Percentiles rank a stretch among this genome's conserved stretches.
Evolutionary conservation across 257 asterid species (phyloP).

Genomic region (Knoxia roxburghii): DNA sequence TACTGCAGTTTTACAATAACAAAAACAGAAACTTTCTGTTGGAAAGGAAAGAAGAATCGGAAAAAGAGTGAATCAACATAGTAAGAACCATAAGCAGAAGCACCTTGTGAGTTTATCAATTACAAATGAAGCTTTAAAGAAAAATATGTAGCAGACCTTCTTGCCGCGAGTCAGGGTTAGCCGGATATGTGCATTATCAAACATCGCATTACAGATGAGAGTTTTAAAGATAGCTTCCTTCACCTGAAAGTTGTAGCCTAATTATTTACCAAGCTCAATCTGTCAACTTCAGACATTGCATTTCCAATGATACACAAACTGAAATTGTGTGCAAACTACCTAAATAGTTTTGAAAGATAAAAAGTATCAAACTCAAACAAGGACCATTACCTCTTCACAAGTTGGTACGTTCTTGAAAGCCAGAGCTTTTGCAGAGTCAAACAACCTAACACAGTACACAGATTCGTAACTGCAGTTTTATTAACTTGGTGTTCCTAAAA

Average conservation of each 20-base stretch:
- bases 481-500: not conserved
- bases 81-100: not conserved
- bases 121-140: not conserved
- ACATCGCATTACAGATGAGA: constrained; percentile 82
- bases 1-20: constrained; percentile 6
- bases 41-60: not conserved
- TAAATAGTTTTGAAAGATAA: constrained; percentile 6
- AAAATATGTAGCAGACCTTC: constrained; percentile 40
- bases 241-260: constrained; percentile 50
- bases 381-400: constrained; percentile 52
- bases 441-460: constrained; percentile 46
- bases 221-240: constrained; percentile 86
- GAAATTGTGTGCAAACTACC: not conserved
- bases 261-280: not conserved
- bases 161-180: constrained; percentile 93
- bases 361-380: not conserved
- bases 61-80: constrained; percentile 1
- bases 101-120: not conserved
- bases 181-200: constrained; percentile 66
- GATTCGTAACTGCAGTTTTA: not conserved
- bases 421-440: constrained; percentile 88
- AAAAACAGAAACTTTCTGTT: too few relatives aligned
- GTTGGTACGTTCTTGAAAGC: constrained; percentile 66
- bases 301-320: not conserved
- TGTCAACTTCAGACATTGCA: not conserved